Conservation (phyloP, 2,329 filamentous ascomycete genomes). For the Periconia sp. region DNA sequence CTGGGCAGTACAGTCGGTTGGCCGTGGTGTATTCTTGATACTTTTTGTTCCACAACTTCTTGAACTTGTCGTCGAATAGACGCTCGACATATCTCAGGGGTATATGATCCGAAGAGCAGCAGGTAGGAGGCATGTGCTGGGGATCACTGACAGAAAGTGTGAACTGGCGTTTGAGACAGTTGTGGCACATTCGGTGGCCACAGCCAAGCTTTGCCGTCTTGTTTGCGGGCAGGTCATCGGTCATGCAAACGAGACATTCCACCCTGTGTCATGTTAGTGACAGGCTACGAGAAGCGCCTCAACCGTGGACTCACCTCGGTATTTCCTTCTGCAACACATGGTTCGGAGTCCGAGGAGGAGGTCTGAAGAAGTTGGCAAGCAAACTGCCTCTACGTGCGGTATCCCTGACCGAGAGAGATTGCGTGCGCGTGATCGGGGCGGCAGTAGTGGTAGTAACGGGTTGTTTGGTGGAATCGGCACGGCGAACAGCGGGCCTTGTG, state of each 20-base stretch:
- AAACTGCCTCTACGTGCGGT: conserved; percentile 31
- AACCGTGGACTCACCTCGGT: conserved; percentile 16
- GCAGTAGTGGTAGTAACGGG: conserved; percentile 19
- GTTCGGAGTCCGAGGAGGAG: conserved; percentile 23
- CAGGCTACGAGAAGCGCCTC: not conserved
- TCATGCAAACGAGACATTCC: conserved; percentile 72
- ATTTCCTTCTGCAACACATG: conserved; percentile 29
- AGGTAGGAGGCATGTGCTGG: conserved; percentile 81
- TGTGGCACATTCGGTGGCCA: conserved; percentile 77
- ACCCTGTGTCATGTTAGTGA: conserved; percentile 51
- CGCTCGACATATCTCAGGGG: conserved; percentile 74
- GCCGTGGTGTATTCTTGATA: conserved; percentile 74
- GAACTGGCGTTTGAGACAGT: conserved; percentile 75
- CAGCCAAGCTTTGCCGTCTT: conserved; percentile 74
- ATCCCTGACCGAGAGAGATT: conserved; percentile 25
- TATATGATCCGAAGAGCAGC: conserved; percentile 74
- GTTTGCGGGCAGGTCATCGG: conserved; percentile 63
- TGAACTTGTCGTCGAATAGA: conserved; percentile 73
- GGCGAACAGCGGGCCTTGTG: conserved; percentile 32
- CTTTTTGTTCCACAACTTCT: conserved; percentile 77
- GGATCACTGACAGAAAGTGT: conserved; percentile 74
- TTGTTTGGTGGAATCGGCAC: conserved; percentile 31
- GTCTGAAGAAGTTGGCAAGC: conserved; percentile 35
- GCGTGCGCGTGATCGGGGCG: conserved; percentile 20
- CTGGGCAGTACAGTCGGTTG: conserved; percentile 77